Conservation (phyloP, 257 asterid species). For the Echites panduratus region DNA sequence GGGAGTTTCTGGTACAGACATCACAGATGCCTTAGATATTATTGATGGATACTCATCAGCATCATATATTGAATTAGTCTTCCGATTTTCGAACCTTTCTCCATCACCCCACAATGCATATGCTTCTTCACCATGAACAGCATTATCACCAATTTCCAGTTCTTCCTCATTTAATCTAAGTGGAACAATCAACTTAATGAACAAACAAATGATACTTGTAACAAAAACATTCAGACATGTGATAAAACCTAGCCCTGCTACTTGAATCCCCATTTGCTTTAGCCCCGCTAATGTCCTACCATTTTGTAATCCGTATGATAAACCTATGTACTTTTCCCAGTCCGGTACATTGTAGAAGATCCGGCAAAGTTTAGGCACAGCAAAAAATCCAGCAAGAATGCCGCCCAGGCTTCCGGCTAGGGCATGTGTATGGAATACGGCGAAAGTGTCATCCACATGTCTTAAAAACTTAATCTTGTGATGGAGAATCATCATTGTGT, state of each 20-base stretch:
- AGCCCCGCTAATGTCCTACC: slow-evolving; percentile 32
- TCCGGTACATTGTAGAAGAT: slow-evolving; percentile 36
- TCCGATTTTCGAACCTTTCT: slow-evolving; percentile 26
- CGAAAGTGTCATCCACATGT: slow-evolving; percentile 41
- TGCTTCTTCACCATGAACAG: slow-evolving; percentile 44
- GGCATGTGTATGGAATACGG: slow-evolving; percentile 54
- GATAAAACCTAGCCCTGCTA: slow-evolving; percentile 32
- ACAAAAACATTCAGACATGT: slow-evolving; percentile 32
- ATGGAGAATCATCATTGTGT: slow-evolving; percentile 33
- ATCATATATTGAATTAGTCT: slow-evolving; percentile 35
- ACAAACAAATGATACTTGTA: slow-evolving; percentile 38
- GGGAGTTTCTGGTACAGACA: slow-evolving; percentile 1
- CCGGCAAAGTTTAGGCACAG: slow-evolving; percentile 35
- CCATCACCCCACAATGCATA: slow-evolving; percentile 29
- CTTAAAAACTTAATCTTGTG: slow-evolving; percentile 22
- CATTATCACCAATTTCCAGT: slow-evolving; percentile 31
- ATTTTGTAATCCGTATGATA: slow-evolving; percentile 36
- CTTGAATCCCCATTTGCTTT: slow-evolving; percentile 38
- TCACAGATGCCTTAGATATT: slow-evolving; percentile 20
- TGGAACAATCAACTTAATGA: slow-evolving; percentile 33
- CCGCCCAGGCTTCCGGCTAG: slow-evolving; percentile 44
- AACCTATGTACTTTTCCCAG: slow-evolving; percentile 42
- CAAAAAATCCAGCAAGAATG: slow-evolving; percentile 36
- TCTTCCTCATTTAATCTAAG: slow-evolving; percentile 38
- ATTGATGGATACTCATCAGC: slow-evolving; percentile 43